phyloP scores from a whole-genome alignment of 139 green algal species.

The Choricystis sp. region DNA sequence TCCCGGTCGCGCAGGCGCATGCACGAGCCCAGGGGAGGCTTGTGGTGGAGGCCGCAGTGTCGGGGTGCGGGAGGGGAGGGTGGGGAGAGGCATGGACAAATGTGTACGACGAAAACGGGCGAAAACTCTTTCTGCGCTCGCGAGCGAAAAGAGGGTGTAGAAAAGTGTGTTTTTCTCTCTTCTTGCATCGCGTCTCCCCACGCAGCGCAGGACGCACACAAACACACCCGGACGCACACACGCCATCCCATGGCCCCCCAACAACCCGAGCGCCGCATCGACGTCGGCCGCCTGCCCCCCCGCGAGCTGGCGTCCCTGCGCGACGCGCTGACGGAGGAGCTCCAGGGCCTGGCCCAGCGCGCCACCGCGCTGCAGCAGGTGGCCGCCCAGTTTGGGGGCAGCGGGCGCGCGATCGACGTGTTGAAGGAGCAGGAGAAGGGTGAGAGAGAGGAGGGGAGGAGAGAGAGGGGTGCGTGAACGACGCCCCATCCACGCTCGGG shows the following conservation, averaged over 20 bases:
- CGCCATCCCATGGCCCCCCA: neutral
- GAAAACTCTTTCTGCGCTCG: too few relatives aligned
- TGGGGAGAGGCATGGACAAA: too few relatives aligned
- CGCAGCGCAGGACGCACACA: neutral
- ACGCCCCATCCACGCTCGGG: neutral
- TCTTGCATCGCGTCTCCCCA: too few relatives aligned
- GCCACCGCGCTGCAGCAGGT: neutral
- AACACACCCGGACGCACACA: neutral
- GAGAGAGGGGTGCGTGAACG: neutral
- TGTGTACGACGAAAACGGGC: too few relatives aligned
- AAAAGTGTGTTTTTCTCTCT: too few relatives aligned
- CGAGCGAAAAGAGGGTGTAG: too few relatives aligned
- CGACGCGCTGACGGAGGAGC: neutral
- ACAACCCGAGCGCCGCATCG: neutral
- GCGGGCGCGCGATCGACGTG: neutral
- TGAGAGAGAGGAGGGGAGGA: neutral
- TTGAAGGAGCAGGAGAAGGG: neutral
- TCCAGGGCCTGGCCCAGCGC: neutral
- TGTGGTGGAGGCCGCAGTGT: too few relatives aligned
- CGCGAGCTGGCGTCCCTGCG: neutral
- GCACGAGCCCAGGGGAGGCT: too few relatives aligned
- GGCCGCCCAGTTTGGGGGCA: neutral
- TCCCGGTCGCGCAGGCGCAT: too few relatives aligned
- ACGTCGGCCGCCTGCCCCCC: neutral
- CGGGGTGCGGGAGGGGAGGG: too few relatives aligned